A percentile compares a stretch with the other conserved stretches of the same genome.
Evolutionary conservation across 257 asterid genomes (phyloP).

Genomic region (Nicotiana knightiana): DNA sequence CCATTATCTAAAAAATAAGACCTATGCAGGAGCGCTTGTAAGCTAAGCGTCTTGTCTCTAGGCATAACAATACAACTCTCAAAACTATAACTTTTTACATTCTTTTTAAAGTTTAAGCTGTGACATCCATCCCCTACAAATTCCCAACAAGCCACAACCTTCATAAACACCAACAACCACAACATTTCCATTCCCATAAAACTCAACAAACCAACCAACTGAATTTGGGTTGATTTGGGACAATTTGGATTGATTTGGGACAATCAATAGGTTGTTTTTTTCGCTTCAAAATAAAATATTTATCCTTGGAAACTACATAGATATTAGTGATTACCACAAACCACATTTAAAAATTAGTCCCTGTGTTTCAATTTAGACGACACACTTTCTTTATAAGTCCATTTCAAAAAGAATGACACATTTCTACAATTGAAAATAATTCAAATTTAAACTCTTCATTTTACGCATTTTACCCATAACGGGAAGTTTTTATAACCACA

Average conservation of each 20-base stretch:
- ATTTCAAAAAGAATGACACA: no score
- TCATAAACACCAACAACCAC: neutral
- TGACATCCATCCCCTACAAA: neutral
- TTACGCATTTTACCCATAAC: no score
- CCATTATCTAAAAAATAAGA: no score
- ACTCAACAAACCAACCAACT: neutral
- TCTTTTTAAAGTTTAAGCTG: neutral
- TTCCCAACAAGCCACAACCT: neutral
- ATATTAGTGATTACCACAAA: neutral
- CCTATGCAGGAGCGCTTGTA: neutral
- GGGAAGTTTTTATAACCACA: no score
- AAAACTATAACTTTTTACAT: neutral
- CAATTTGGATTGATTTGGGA: neutral
- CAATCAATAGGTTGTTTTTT: neutral
- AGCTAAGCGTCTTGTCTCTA: neutral
- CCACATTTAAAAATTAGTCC: neutral
- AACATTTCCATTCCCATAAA: neutral
- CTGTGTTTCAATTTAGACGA: no score
- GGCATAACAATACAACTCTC: neutral
- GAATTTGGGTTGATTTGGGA: neutral
- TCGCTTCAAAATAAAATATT: neutral
- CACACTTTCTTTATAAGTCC: no score
- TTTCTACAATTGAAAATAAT: no score
- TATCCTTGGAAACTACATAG: neutral
- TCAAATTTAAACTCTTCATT: no score